These are phyloP conservation scores for Hypericum androsaemum DNA, from an alignment of 345 rosid genomes.

Conservation along the genomic window DNA sequence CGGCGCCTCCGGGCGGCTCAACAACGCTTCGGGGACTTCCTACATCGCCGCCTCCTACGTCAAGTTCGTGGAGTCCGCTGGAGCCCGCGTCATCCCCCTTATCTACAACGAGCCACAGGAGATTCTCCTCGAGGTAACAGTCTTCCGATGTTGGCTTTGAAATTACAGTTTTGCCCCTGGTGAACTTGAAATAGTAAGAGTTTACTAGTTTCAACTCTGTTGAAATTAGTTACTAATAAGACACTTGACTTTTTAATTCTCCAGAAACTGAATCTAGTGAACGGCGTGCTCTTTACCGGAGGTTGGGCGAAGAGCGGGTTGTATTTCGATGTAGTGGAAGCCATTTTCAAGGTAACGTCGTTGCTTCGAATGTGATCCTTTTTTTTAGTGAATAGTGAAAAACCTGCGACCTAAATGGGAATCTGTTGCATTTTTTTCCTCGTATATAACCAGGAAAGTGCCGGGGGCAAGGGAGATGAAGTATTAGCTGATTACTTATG, in stretches of 20 bases:
- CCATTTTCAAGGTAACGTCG: conserved; percentile 38
- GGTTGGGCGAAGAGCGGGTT: conserved; percentile 82
- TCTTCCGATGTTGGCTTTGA: neutral
- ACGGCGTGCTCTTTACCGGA: conserved; percentile 77
- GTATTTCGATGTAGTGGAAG: conserved; percentile 39
- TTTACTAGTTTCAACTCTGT: neutral
- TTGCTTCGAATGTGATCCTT: neutral
- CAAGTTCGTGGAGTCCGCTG: conserved; percentile 84
- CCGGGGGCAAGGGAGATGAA: too few relatives aligned
- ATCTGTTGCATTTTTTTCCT: neutral
- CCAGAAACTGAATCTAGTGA: conserved; percentile 79
- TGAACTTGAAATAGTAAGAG: too few relatives aligned
- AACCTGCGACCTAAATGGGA: neutral
- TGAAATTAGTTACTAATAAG: neutral
- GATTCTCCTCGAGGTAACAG: conserved; percentile 47
- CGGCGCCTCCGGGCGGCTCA: conserved; percentile 77
- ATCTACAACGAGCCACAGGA: conserved; percentile 65
- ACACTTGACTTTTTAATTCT: conserved; percentile 2
- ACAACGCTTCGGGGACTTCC: conserved; percentile 39
- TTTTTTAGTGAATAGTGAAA: neutral
- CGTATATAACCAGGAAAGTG: too few relatives aligned
- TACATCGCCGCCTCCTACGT: conserved; percentile 80
- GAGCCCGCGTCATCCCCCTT: conserved; percentile 83
- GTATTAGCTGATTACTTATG: too few relatives aligned
- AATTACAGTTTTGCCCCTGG: too few relatives aligned